Evolutionary conservation across 208 protist species (phyloP).

Genomic region (Phytomonas francai): DNA sequence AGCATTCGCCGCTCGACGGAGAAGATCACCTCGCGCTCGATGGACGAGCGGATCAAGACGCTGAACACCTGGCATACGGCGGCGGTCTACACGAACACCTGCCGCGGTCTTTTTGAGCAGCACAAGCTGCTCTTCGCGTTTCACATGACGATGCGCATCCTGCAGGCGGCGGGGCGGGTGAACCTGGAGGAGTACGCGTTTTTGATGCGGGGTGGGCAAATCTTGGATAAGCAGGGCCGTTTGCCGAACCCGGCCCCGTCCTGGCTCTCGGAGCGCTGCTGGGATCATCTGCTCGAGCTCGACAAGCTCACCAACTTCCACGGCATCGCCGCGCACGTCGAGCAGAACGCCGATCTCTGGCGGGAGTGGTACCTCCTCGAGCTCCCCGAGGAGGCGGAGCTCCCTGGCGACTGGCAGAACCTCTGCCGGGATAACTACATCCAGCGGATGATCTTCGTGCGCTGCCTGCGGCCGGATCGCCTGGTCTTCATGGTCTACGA

Average conservation of each 20-base stretch:
- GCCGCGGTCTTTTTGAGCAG: constrained; percentile 97
- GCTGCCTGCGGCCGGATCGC: constrained; percentile 96
- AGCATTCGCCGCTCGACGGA: constrained; percentile 93
- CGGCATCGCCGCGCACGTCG: constrained; percentile 92
- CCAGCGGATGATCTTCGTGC: constrained; percentile 96
- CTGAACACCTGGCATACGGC: constrained; percentile 97
- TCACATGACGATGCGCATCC: constrained; percentile 96
- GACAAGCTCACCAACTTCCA: constrained; percentile 95
- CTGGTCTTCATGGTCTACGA: constrained; percentile 94
- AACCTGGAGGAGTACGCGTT: constrained; percentile 97
- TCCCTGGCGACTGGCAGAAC: constrained; percentile 95
- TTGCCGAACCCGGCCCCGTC: constrained; percentile 91
- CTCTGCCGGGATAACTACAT: constrained; percentile 88
- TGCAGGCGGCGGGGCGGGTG: constrained; percentile 85
- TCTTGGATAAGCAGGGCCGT: constrained; percentile 91
- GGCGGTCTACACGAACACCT: constrained; percentile 97
- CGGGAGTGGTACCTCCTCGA: constrained; percentile 91
- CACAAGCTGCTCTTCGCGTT: constrained; percentile 99
- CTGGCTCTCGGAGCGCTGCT: constrained; percentile 94
- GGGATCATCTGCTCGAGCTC: constrained; percentile 97
- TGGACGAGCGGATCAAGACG: constrained; percentile 90
- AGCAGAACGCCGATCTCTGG: constrained; percentile 94
- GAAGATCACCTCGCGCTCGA: constrained; percentile 76
- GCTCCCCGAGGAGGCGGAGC: constrained; percentile 90
- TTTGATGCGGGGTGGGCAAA: constrained; percentile 94